Evolutionary conservation across 2,329 filamentous ascomycete genomes (phyloP).

Genomic region (Alternaria triticimaculans): DNA sequence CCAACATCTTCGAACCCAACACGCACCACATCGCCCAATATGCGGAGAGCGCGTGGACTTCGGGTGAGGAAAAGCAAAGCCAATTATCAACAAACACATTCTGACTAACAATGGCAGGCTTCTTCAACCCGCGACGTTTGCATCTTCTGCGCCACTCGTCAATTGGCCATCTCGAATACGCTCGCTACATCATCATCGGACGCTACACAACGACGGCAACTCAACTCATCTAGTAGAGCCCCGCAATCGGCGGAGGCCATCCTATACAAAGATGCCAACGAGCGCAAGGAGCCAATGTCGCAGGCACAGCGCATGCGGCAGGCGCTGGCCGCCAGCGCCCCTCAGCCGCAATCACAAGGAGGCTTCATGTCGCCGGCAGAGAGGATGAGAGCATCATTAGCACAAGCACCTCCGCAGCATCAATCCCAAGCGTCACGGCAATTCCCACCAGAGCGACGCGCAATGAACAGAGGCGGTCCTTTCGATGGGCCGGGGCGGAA

Average conservation of each 20-base stretch:
- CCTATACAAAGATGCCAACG: slow-evolving; percentile 33
- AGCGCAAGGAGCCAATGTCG: slow-evolving; percentile 26
- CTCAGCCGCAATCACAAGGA: slow-evolving; percentile 21
- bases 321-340: slow-evolving; percentile 27
- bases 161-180: slow-evolving; percentile 29
- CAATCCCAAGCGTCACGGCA: slow-evolving; percentile 21
- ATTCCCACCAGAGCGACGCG: slow-evolving; percentile 18
- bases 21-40: slow-evolving; percentile 18
- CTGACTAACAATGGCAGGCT: slow-evolving; percentile 28
- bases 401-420: slow-evolving; percentile 9
- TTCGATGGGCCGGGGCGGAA: slow-evolving; percentile 26
- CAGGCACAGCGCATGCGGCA: slow-evolving; percentile 40
- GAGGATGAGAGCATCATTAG: slow-evolving; percentile 20
- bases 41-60: slow-evolving; percentile 41
- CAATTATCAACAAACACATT: background rate
- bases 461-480: slow-evolving; percentile 18
- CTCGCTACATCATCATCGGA: slow-evolving; percentile 18
- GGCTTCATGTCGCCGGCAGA: slow-evolving; percentile 24
- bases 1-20: slow-evolving; percentile 6
- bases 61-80: slow-evolving; percentile 26
- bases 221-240: slow-evolving; percentile 43
- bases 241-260: slow-evolving; percentile 40
- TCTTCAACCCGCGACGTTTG: slow-evolving; percentile 47
- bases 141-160: slow-evolving; percentile 49
- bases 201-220: slow-evolving; percentile 36